Evolutionary conservation across 2,329 filamentous ascomycete genomes (phyloP).

Genomic region (Diaporthe humulicola): DNA sequence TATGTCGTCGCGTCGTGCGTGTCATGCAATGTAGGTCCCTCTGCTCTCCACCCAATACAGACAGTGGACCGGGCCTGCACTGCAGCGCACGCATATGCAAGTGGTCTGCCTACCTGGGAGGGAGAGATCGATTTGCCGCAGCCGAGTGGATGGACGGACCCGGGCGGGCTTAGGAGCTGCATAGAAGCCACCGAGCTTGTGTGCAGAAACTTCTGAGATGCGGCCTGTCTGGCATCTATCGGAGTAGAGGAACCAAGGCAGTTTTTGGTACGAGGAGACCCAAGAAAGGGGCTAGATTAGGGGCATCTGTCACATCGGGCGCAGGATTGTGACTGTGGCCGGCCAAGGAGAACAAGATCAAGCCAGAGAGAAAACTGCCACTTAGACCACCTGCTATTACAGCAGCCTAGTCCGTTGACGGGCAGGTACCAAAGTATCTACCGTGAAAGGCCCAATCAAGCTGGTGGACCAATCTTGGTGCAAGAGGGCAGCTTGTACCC

Average conservation of each 20-base stretch:
- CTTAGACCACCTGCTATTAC: neutral
- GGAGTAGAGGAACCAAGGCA: neutral
- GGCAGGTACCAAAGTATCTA: neutral
- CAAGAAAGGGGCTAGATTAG: constrained; percentile 31
- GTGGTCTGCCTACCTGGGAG: neutral
- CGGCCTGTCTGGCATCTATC: neutral
- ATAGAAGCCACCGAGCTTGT: neutral
- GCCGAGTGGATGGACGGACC: constrained; percentile 7
- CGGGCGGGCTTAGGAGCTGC: neutral
- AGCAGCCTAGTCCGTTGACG: neutral
- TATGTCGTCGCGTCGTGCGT: constrained; percentile 10
- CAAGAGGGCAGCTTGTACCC: neutral
- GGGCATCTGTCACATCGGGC: constrained; percentile 12
- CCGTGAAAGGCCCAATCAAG: neutral
- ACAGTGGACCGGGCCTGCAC: neutral
- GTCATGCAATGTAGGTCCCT: neutral
- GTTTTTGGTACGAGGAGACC: constrained; percentile 16
- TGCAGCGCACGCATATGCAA: constrained; percentile 22
- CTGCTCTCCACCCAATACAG: constrained; percentile 15
- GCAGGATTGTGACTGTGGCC: neutral
- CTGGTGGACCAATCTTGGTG: constrained; percentile 23
- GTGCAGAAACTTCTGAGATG: neutral
- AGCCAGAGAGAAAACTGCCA: neutral
- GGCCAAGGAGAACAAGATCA: neutral
- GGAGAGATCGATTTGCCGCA: neutral